A percentile compares a stretch with the other conserved stretches of the same genome.
These are phyloP conservation scores for Botrytis galanthina DNA, from an alignment of 2,329 filamentous ascomycete genomes.

Conservation along the genomic window DNA sequence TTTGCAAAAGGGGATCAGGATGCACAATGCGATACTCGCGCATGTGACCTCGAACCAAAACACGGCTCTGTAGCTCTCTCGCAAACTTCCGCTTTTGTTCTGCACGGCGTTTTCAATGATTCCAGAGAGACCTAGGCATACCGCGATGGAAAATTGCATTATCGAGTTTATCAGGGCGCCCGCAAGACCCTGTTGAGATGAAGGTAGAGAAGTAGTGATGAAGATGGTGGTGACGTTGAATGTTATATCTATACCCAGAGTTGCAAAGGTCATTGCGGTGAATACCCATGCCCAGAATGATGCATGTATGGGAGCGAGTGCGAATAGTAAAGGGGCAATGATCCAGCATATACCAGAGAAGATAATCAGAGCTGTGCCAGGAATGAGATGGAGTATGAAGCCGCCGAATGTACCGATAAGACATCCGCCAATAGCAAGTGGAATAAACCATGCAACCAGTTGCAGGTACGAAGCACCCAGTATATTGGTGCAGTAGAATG, in stretches of 20 bases:
- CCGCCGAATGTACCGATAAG: slow-evolving; percentile 64
- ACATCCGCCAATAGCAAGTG: slow-evolving; percentile 55
- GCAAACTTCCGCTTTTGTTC: not conserved
- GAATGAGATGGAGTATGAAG: slow-evolving; percentile 44
- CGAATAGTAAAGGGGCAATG: slow-evolving; percentile 49
- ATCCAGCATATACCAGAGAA: slow-evolving; percentile 51
- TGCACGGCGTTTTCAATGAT: not conserved
- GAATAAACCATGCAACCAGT: slow-evolving; percentile 56
- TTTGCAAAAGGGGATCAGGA: slow-evolving; percentile 16
- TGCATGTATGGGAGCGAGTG: slow-evolving; percentile 47
- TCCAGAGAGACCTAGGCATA: slow-evolving; percentile 13
- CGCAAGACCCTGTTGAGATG: slow-evolving; percentile 63
- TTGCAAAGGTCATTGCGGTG: slow-evolving; percentile 63
- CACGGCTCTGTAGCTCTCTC: slow-evolving; percentile 9
- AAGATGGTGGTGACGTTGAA: slow-evolving; percentile 73
- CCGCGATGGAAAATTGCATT: slow-evolving; percentile 17
- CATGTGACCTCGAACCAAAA: slow-evolving; percentile 21
- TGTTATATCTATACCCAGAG: slow-evolving; percentile 70
- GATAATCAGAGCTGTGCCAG: slow-evolving; percentile 49
- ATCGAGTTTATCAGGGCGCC: slow-evolving; percentile 61
- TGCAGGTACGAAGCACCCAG: slow-evolving; percentile 54
- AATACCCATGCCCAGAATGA: slow-evolving; percentile 66
- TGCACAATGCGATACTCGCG: slow-evolving; percentile 12
- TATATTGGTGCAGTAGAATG: slow-evolving; percentile 58
- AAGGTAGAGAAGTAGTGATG: slow-evolving; percentile 67